phyloP scores from a whole-genome alignment of 169 alveolate species.

The Eimeria mitis region DNA sequence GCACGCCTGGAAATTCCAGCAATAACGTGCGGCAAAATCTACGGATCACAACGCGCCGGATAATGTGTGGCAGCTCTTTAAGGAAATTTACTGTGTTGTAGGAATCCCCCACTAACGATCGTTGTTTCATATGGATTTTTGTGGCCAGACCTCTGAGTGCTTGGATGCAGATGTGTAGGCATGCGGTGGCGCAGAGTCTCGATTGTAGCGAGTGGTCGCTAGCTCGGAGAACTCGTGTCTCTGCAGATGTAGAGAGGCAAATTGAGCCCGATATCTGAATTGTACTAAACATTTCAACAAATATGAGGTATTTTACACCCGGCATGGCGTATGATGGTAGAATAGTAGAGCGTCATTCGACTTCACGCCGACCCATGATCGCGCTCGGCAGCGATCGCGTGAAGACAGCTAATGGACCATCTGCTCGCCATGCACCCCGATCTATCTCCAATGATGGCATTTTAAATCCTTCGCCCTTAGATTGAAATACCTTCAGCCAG shows the following conservation, averaged over 20 bases:
- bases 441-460: slow-evolving; percentile 16
- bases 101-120: not conserved
- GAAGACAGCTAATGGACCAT: slow-evolving; percentile 72
- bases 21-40: not conserved
- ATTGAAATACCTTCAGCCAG: slow-evolving; percentile 1
- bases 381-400: slow-evolving; percentile 69
- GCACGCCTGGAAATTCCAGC: not conserved
- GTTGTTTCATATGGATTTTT: not conserved
- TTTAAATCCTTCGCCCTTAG: not conserved
- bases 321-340: not conserved
- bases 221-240: slow-evolving; percentile 39
- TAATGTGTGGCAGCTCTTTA: not conserved
- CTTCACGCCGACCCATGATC: slow-evolving; percentile 25
- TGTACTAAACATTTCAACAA: not conserved
- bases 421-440: slow-evolving; percentile 53
- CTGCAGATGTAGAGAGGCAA: not conserved
- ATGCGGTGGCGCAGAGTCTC: slow-evolving; percentile 40
- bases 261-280: slow-evolving; percentile 5
- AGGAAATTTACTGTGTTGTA: not conserved
- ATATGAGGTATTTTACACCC: not conserved
- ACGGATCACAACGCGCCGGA: not conserved
- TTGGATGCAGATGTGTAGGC: slow-evolving; percentile 18
- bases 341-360: slow-evolving; percentile 5
- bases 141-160: not conserved
- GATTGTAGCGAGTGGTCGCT: slow-evolving; percentile 72